Percentiles rank a stretch among this genome's conserved stretches.
These are phyloP conservation scores for Microthlaspi erraticum DNA, from an alignment of 345 rosid genomes.

Conservation along the genomic window DNA sequence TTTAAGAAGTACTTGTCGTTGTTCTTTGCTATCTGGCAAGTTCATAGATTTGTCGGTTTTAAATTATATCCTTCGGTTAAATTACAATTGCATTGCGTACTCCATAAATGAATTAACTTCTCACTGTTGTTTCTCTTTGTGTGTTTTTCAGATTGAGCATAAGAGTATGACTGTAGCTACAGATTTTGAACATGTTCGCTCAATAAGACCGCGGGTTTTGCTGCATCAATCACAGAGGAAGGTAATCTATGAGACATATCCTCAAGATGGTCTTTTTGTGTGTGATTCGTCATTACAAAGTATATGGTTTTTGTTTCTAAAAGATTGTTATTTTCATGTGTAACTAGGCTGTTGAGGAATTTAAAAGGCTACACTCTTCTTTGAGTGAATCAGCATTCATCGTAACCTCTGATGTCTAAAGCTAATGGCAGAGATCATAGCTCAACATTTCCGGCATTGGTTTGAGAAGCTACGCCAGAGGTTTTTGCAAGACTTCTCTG, in stretches of 20 bases:
- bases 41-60: neutral
- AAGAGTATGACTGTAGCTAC: conserved; percentile 61
- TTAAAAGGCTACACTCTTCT: conserved; percentile 10
- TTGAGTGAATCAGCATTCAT: neutral
- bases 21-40: conserved; percentile 86
- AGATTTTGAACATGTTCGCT: conserved; percentile 64
- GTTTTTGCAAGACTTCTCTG: conserved; percentile 22
- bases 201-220: conserved; percentile 67
- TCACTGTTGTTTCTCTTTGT: neutral
- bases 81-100: neutral
- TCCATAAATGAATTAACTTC: neutral
- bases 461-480: neutral
- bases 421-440: neutral
- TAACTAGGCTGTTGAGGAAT: neutral
- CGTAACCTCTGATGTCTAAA: conserved; percentile 1
- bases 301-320: conserved; percentile 26
- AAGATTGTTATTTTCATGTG: neutral
- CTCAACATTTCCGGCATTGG: neutral
- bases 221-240: conserved; percentile 62
- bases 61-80: neutral
- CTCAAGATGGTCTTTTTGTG: too few relatives aligned
- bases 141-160: conserved; percentile 53
- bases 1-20: conserved; percentile 83
- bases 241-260: too few relatives aligned
- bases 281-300: too few relatives aligned